Percentiles rank a stretch among this genome's conserved stretches.
Conservation (phyloP, 1,284 basidiomycete species). For the Fomes fomentarius region DNA sequence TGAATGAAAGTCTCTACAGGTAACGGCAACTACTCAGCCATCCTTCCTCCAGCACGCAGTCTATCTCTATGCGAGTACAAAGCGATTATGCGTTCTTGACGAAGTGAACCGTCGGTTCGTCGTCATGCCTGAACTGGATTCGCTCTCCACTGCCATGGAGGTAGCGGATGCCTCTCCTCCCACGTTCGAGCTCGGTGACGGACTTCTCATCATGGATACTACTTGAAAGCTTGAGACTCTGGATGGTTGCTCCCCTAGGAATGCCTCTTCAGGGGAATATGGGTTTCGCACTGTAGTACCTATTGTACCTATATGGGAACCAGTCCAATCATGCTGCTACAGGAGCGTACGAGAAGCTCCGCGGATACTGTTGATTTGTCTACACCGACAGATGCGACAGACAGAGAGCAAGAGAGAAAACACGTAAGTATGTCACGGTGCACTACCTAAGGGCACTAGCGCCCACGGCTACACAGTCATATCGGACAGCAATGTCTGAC, state of each 20-base stretch:
- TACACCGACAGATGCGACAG: conserved; percentile 12
- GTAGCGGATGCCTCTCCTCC: conserved; percentile 44
- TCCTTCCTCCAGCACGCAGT: conserved; percentile 92
- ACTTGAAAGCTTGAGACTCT: conserved; percentile 21
- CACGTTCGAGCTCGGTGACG: conserved; percentile 43
- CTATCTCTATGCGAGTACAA: conserved; percentile 64
- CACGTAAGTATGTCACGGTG: too few relatives aligned
- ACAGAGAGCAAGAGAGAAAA: background rate
- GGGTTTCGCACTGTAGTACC: conserved; percentile 19
- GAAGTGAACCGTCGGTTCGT: conserved; percentile 87
- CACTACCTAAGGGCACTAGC: background rate
- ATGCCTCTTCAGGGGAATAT: conserved; percentile 1
- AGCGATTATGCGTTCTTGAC: conserved; percentile 74
- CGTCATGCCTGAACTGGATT: conserved; percentile 85
- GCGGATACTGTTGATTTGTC: conserved; percentile 12
- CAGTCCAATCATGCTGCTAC: conserved; percentile 13
- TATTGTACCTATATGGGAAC: conserved; percentile 16
- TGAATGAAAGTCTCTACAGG: conserved; percentile 46
- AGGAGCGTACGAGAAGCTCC: conserved; percentile 1
- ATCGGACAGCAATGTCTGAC: background rate
- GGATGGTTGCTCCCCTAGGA: background rate
- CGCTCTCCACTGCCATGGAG: conserved; percentile 74
- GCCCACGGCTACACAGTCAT: background rate
- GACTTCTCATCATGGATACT: conserved; percentile 63
- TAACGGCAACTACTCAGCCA: conserved; percentile 82